Evolutionary conservation across 148 eudicot genomes (phyloP).

Genomic region (Cornus suecica): DNA sequence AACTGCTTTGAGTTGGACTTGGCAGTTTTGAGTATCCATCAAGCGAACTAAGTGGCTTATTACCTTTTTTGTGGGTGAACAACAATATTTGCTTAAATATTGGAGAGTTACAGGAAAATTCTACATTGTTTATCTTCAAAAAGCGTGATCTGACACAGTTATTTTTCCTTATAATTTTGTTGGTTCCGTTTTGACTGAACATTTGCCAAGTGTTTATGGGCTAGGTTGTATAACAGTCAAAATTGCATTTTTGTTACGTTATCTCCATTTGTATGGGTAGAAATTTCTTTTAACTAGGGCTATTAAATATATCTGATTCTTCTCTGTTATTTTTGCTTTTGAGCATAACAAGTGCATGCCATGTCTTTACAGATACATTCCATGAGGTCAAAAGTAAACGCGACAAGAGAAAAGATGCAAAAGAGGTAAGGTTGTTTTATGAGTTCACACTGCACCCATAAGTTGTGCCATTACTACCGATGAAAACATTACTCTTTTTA

Average conservation of each 20-base stretch:
- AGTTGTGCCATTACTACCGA: background rate
- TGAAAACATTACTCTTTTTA: background rate
- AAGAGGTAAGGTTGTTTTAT: conserved; percentile 39
- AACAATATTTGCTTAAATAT: background rate
- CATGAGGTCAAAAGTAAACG: conserved; percentile 72
- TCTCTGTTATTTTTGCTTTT: background rate
- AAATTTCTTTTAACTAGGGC: background rate
- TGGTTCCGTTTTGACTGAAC: background rate
- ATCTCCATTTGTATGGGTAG: background rate
- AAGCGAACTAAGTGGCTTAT: background rate
- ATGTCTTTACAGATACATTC: conserved; percentile 46
- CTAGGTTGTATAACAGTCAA: background rate
- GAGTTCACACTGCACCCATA: conserved; percentile 8
- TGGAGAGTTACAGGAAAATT: background rate
- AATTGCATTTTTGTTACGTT: background rate
- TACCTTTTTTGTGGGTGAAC: background rate
- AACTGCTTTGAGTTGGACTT: background rate
- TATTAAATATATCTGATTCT: background rate
- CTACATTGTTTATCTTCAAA: background rate
- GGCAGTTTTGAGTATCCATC: background rate
- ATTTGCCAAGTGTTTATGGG: background rate
- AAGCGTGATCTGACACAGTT: background rate
- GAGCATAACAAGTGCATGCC: conserved; percentile 8
- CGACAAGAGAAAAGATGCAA: conserved; percentile 55
- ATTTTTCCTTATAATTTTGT: background rate